A percentile compares a stretch with the other conserved stretches of the same genome.
These are phyloP conservation scores for Santalum album DNA, from an alignment of 164 flowering plant species.

Conservation along the genomic window DNA sequence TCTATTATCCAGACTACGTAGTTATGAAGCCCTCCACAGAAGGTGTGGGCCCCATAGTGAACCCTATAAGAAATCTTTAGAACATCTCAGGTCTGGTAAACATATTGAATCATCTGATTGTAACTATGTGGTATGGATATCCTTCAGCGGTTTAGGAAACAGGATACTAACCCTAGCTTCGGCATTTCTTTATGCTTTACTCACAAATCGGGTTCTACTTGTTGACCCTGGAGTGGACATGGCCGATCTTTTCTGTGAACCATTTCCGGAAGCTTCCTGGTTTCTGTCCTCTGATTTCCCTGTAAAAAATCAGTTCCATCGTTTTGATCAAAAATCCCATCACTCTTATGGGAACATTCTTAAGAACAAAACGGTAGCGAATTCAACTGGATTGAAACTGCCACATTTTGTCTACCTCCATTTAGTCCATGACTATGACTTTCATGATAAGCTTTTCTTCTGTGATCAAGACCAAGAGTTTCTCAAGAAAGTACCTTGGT, in stretches of 20 bases:
- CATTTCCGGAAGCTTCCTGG: slow-evolving; percentile 77
- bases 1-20: slow-evolving; percentile 50
- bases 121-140: slow-evolving; percentile 71
- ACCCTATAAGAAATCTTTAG: slow-evolving; percentile 46
- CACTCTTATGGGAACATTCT: slow-evolving; percentile 52
- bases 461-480: slow-evolving; percentile 63
- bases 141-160: slow-evolving; percentile 78
- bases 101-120: slow-evolving; percentile 29
- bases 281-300: slow-evolving; percentile 68
- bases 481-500: slow-evolving; percentile 55
- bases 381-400: slow-evolving; percentile 9
- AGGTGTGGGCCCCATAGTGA: slow-evolving; percentile 63
- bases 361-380: slow-evolving; percentile 21
- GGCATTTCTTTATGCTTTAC: slow-evolving; percentile 74
- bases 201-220: slow-evolving; percentile 69
- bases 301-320: slow-evolving; percentile 29
- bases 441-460: slow-evolving; percentile 79
- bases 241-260: slow-evolving; percentile 78
- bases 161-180: slow-evolving; percentile 66
- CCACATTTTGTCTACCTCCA: slow-evolving; percentile 55
- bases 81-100: slow-evolving; percentile 35
- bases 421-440: slow-evolving; percentile 58
- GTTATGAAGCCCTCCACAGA: slow-evolving; percentile 63
- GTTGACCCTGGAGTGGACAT: slow-evolving; percentile 64
- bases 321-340: slow-evolving; percentile 37